Base-by-base conservation (phyloP, 2,329 filamentous ascomycete species). In the Lomentospora prolificans region DNA sequence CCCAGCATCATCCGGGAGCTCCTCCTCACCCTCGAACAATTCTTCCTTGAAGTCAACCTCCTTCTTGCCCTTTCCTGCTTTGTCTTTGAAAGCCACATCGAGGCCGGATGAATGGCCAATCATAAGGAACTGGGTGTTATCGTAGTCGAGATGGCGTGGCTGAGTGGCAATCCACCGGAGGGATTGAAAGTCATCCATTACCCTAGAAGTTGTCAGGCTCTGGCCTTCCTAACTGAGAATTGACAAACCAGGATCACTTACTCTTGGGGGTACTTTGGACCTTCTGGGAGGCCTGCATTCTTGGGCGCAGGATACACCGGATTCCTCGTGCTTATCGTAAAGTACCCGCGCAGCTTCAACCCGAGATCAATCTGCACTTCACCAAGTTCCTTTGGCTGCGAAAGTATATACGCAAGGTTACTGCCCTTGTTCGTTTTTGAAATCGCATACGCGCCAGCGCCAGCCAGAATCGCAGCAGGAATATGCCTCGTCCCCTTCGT, bases 401-500 rank as follows among this genome's bases (percentile, higher is more conserved):
- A 95, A 51, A 90, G 72, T 57, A 90, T 79, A 64, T 96, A 96
- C 0, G 80, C 87, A 7, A 96, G 74, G 62, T 95, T 90, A 2
- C 84, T 88, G 51, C 86, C 81, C 0, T 84, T 75, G 1, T 82
- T 83, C 0, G 85, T 89, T 2, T 79, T 82, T 0, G 86, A 89
- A 54, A 96, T 84, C 0, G 86, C 86, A 63, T 96, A 96, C 0
- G 95, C 82, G 0, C 90, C 91, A 67, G 95, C 90, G 0, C 84
- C 90, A n/a, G 90, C 76, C 0, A 88, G 87, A 0, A 80, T 85
- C 1, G 87, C 85, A 1, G 86, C 81, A 0, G 88, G 84, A 0
- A 75, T 77, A 53, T 86, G 82, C 10, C 87, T 80, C 12, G 79
- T 81, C 1, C 89, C 89, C 2, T 71, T 74, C 0, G 89, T 92